Evolutionary conservation across 129 eudicot genomes (phyloP).

Genomic region (Dittrichia graveolens): DNA sequence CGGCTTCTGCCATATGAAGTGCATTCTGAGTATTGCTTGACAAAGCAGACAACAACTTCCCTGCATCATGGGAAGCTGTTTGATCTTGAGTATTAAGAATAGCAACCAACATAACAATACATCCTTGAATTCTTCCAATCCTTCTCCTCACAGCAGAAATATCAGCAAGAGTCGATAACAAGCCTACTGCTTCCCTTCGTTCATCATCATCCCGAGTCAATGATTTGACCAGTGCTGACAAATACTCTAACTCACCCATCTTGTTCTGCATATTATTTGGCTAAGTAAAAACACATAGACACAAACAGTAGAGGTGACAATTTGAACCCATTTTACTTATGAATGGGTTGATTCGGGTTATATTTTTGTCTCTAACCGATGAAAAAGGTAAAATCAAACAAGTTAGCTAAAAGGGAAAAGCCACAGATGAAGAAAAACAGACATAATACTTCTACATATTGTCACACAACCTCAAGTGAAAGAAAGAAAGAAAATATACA

Average conservation of each 20-base stretch:
- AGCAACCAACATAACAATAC: slow-evolving; percentile 86
- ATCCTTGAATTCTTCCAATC: slow-evolving; percentile 84
- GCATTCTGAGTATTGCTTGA: slow-evolving; percentile 84
- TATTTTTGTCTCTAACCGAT: slow-evolving; percentile 8
- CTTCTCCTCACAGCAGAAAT: slow-evolving; percentile 61
- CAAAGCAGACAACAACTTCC: slow-evolving; percentile 57
- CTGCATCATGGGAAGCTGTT: slow-evolving; percentile 75
- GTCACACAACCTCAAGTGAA: slow-evolving; percentile 23
- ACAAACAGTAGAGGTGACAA: background rate
- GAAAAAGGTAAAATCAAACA: background rate
- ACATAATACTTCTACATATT: slow-evolving; percentile 5
- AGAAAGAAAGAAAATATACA: background rate
- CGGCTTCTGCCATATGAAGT: slow-evolving; percentile 97
- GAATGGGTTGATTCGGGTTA: background rate
- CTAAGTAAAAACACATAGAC: slow-evolving; percentile 12
- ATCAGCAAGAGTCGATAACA: slow-evolving; percentile 56
- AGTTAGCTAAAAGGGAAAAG: background rate
- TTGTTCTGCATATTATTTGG: slow-evolving; percentile 52
- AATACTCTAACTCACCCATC: slow-evolving; percentile 62
- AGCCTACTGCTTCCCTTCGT: slow-evolving; percentile 83
- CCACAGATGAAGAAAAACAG: background rate
- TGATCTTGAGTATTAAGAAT: slow-evolving; percentile 70
- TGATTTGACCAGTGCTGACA: slow-evolving; percentile 72
- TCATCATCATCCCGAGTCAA: slow-evolving; percentile 71
- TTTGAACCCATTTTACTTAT: background rate